Evolutionary conservation across 1,139 yeast genomes (phyloP), one percentile per base, ranked within the genome.

Genomic region (Hyphopichia wangnamkhiaoensis): DNA sequence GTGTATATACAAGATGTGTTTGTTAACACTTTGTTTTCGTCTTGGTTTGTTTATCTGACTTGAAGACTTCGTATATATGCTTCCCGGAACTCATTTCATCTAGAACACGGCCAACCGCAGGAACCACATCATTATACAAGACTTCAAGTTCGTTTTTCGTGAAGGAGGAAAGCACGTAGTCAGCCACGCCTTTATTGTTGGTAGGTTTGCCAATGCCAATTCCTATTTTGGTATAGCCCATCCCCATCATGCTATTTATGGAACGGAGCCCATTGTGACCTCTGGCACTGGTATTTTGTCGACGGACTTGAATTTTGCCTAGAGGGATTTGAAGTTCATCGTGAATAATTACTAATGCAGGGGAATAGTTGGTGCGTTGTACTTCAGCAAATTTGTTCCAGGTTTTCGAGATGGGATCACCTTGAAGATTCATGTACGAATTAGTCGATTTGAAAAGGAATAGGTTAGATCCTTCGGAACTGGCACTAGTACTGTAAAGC

Each of bases 261-360:
- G 84, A 77, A 46, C 75, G 71, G 33, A 89, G 65, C 0, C 96
- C 96, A 54, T 87, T 88, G 52, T 89, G 96, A 0, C 96, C 96
- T 41, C 89, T 63, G 9, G 80, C 72, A 42, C 87, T 76, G 6
- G 84, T 67, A 2, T 74, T 76, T 16, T 75, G 80, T 26, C 62
- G 68, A 38, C 87, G 66, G 8, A 84, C 56, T 50, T 83, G 84
- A 18, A 79, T 64, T 39, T 76, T 74, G 0, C 96, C 96, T 4
- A 82, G 48, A 1, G 75, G 76, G 10, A 82, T 56, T 44, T 81
- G 84, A 28, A 88, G 59, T 48, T 89, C 96, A 56, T 89, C 96
- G 55, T 87, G 94, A 1, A 88, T 52, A 0, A 89, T 72, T 2
- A 87, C 69, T 42, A 83, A 62, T 14, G 58, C 61, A 2, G 72